phyloP scores from a whole-genome alignment of 208 protist species.

The Wallacemonas sp. region DNA sequence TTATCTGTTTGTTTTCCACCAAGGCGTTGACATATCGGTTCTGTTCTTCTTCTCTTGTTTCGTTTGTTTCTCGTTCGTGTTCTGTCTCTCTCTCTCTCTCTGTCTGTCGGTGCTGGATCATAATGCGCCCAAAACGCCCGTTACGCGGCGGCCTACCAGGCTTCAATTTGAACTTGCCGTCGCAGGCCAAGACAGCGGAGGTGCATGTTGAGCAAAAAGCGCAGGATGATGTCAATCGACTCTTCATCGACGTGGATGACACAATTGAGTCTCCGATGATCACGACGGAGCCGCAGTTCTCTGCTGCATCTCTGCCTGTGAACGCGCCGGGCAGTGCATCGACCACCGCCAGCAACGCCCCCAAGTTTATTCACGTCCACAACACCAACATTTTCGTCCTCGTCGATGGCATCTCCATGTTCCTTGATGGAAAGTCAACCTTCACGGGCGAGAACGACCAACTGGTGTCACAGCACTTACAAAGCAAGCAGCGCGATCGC shows the following conservation, averaged over 20 bases:
- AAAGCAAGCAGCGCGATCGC: slow-evolving; percentile 15
- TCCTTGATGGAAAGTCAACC: slow-evolving; percentile 73
- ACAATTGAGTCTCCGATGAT: slow-evolving; percentile 75
- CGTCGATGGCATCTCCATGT: slow-evolving; percentile 88
- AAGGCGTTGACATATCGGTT: not conserved
- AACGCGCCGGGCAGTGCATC: not conserved
- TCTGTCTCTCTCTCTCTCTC: slow-evolving; percentile 17
- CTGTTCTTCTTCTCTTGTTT: slow-evolving; percentile 6
- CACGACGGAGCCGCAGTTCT: slow-evolving; percentile 35
- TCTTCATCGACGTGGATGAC: slow-evolving; percentile 83
- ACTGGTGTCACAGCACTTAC: slow-evolving; percentile 26
- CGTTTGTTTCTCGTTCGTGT: slow-evolving; percentile 14
- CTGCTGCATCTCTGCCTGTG: too few species aligned
- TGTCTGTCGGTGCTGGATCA: too few species aligned
- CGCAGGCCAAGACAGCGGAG: slow-evolving; percentile 40
- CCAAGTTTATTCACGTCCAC: slow-evolving; percentile 87
- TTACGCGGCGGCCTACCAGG: slow-evolving; percentile 26
- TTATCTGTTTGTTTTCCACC: not conserved
- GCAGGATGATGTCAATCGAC: slow-evolving; percentile 62
- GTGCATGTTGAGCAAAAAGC: slow-evolving; percentile 69
- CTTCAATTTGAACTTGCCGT: slow-evolving; percentile 62
- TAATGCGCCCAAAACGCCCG: slow-evolving; percentile 51
- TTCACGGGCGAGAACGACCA: slow-evolving; percentile 63
- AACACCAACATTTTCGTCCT: slow-evolving; percentile 91
- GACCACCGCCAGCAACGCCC: slow-evolving; percentile 18